Evolutionary conservation across 176 grass and related monocot species (phyloP).

Genomic region (Alloteropsis semialata): DNA sequence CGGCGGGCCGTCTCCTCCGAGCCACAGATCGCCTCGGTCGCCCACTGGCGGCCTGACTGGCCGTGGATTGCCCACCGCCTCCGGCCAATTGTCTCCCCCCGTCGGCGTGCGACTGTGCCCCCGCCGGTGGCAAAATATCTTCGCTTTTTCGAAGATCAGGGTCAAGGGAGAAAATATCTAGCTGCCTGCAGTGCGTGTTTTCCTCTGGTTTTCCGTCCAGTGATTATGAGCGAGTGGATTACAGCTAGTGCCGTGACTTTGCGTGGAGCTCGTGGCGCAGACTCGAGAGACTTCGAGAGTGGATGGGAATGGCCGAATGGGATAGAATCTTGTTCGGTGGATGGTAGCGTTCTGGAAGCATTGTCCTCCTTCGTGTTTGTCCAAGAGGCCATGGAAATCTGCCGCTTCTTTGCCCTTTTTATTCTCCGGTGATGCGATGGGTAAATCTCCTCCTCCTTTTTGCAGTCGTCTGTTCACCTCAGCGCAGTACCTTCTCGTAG

Average conservation of each 20-base stretch:
- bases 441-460: constrained; percentile 3
- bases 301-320: too few relatives aligned
- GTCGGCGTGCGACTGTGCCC: neutral
- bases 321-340: neutral
- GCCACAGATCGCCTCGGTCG: neutral
- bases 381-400: neutral
- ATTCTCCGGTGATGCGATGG: neutral
- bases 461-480: neutral
- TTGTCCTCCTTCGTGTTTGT: neutral
- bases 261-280: constrained; percentile 24
- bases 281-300: too few relatives aligned
- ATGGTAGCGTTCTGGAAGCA: neutral
- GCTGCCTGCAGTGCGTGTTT: neutral
- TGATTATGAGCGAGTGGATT: neutral
- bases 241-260: neutral
- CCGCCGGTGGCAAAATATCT: constrained; percentile 12
- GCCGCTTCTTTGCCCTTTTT: neutral
- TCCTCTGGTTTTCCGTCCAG: neutral
- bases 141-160: neutral
- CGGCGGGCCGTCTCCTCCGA: neutral
- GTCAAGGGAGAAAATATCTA: constrained; percentile 6
- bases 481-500: neutral
- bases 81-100: neutral
- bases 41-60: neutral
- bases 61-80: neutral